Conservation (phyloP, 352 stramenopile genomes). For the Paralagenidium karlingii region DNA sequence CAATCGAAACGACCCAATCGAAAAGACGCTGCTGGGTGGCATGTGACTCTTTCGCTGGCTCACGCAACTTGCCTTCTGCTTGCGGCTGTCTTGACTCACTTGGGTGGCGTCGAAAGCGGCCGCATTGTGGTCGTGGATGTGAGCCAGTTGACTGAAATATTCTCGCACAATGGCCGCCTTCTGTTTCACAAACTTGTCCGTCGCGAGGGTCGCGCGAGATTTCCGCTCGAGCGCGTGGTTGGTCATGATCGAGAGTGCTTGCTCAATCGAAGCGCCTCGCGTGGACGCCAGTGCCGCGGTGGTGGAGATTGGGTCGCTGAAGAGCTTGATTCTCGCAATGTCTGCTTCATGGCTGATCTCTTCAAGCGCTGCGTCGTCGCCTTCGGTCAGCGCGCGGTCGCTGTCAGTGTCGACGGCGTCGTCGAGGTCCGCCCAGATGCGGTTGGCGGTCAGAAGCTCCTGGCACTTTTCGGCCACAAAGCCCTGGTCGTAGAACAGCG, state of each 20-base stretch:
- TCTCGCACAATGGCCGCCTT: slow-evolving; percentile 21
- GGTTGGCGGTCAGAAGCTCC: slow-evolving; percentile 14
- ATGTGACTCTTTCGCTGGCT: too few species aligned
- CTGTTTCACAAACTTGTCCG: slow-evolving; percentile 18
- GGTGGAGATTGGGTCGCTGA: slow-evolving; percentile 9
- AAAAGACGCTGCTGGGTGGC: slow-evolving; percentile 25
- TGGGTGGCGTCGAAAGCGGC: too few species aligned
- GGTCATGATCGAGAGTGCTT: slow-evolving; percentile 19
- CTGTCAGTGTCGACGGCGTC: too few species aligned
- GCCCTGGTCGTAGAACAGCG: slow-evolving; percentile 49
- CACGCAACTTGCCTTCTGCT: too few species aligned
- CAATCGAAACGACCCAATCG: slow-evolving; percentile 34
- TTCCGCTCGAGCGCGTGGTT: slow-evolving; percentile 25
- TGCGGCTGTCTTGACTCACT: too few species aligned
- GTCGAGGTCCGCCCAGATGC: not conserved
- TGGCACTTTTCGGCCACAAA: slow-evolving; percentile 60
- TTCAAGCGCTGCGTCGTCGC: slow-evolving; percentile 36
- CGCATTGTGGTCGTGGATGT: too few species aligned
- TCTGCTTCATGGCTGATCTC: slow-evolving; percentile 42
- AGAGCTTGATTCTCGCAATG: slow-evolving; percentile 39
- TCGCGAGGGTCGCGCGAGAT: slow-evolving; percentile 16
- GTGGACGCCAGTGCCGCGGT: not conserved
- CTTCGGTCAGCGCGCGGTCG: too few species aligned
- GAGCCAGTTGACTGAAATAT: too few species aligned
- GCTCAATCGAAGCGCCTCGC: slow-evolving; percentile 13